Percentiles rank a stretch among this genome's conserved stretches.
These are phyloP conservation scores for Euryodendron excelsum DNA, from an alignment of 148 eudicot genomes.

Conservation along the genomic window DNA sequence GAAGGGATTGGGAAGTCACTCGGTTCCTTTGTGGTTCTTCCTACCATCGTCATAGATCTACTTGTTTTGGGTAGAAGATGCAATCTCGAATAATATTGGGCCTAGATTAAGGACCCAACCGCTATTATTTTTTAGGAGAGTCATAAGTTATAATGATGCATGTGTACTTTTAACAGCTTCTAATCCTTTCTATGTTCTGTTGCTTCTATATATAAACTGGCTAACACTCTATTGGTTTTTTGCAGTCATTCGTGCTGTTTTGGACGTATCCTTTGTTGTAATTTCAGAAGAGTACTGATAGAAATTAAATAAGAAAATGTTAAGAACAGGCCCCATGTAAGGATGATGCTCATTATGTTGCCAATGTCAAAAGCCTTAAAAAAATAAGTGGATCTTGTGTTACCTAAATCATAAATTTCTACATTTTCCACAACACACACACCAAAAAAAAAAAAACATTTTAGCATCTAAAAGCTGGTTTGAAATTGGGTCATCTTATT, in stretches of 20 bases:
- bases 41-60: background rate
- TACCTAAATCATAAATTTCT: background rate
- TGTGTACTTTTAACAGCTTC: background rate
- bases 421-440: background rate
- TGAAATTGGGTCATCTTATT: no score
- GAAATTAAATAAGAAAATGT: background rate
- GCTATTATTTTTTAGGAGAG: background rate
- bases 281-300: background rate
- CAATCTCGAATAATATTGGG: background rate
- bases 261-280: constrained; percentile 90
- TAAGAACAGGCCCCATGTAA: background rate
- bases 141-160: background rate
- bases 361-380: background rate
- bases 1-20: background rate
- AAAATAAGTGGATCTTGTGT: background rate
- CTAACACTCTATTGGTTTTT: constrained; percentile 32
- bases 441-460: no score
- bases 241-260: constrained; percentile 99
- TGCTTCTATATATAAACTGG: background rate
- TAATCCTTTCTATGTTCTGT: background rate
- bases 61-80: background rate
- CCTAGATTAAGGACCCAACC: background rate
- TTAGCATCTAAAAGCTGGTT: no score
- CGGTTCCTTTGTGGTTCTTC: background rate
- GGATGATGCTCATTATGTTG: no score